Percentiles rank a stretch among this genome's conserved stretches.
Evolutionary conservation across 129 eudicot species (phyloP).

Genomic region (Helichrysum umbraculigerum): DNA sequence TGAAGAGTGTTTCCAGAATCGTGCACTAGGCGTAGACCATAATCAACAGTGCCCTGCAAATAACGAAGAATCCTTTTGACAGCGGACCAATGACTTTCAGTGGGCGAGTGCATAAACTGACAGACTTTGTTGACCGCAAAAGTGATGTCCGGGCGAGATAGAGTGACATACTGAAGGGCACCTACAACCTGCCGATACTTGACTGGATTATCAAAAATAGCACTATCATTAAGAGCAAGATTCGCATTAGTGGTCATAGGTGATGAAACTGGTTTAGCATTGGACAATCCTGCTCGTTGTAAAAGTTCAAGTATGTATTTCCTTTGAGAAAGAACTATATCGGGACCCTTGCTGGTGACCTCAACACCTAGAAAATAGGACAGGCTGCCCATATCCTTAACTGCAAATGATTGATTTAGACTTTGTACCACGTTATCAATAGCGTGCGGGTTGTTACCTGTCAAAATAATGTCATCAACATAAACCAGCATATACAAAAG

Average conservation of each 20-base stretch:
- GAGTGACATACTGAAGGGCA: background rate
- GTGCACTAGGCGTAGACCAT: background rate
- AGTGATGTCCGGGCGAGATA: background rate
- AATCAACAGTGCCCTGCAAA: background rate
- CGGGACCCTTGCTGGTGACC: background rate
- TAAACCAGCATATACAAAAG: background rate
- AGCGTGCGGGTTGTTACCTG: background rate
- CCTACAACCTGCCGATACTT: background rate
- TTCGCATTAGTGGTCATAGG: background rate
- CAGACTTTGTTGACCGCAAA: too few relatives aligned
- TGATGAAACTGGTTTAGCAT: background rate
- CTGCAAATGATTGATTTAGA: background rate
- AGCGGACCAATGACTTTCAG: too few relatives aligned
- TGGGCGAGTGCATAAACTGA: background rate
- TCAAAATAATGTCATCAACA: background rate
- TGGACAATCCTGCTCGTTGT: background rate
- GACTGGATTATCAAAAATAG: background rate
- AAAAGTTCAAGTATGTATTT: background rate
- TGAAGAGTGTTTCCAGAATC: background rate
- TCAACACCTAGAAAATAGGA: background rate
- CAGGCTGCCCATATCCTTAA: background rate
- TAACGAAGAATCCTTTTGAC: background rate
- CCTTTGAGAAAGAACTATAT: background rate
- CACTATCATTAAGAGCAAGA: background rate
- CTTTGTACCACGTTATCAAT: background rate